phyloP scores from a whole-genome alignment of 192 early-diverging fungal genomes.

The Piromyces finnis region DNA sequence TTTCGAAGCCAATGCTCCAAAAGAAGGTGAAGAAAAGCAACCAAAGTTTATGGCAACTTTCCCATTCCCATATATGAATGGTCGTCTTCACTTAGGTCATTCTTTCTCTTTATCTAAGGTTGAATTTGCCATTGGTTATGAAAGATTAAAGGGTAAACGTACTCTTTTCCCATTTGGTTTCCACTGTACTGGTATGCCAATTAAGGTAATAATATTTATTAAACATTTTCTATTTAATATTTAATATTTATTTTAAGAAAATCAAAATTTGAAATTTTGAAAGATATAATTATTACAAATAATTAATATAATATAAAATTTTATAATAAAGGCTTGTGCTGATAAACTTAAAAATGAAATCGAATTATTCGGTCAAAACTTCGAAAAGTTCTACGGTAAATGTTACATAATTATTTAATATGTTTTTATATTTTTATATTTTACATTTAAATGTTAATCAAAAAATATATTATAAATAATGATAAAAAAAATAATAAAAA shows the following conservation, averaged over 20 bases:
- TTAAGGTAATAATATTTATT: slow-evolving; percentile 74
- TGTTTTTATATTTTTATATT: too few relatives aligned
- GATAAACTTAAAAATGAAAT: slow-evolving; percentile 74
- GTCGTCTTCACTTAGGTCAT: slow-evolving; percentile 80
- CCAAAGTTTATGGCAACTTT: slow-evolving; percentile 92
- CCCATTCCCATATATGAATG: slow-evolving; percentile 96
- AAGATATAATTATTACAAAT: too few relatives aligned
- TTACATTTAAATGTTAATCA: too few relatives aligned
- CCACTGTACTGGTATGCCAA: slow-evolving; percentile 99
- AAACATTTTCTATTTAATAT: too few relatives aligned
- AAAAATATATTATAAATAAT: background rate
- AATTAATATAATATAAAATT: too few relatives aligned
- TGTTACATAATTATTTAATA: too few relatives aligned
- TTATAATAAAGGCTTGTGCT: slow-evolving; percentile 52
- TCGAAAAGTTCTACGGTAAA: slow-evolving; percentile 22
- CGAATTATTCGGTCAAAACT: slow-evolving; percentile 62
- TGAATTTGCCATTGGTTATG: slow-evolving; percentile 89
- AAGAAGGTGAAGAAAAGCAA: slow-evolving; percentile 25
- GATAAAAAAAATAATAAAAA: background rate
- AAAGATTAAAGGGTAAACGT: slow-evolving; percentile 79
- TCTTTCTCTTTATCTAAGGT: slow-evolving; percentile 90
- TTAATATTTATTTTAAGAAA: too few relatives aligned
- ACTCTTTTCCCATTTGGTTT: slow-evolving; percentile 91
- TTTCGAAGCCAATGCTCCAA: slow-evolving; percentile 80
- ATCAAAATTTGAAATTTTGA: too few relatives aligned